Evolutionary conservation across 2,329 filamentous ascomycete genomes (phyloP), one percentile per base, ranked within the genome.

Genomic region (Pyricularia sp.): DNA sequence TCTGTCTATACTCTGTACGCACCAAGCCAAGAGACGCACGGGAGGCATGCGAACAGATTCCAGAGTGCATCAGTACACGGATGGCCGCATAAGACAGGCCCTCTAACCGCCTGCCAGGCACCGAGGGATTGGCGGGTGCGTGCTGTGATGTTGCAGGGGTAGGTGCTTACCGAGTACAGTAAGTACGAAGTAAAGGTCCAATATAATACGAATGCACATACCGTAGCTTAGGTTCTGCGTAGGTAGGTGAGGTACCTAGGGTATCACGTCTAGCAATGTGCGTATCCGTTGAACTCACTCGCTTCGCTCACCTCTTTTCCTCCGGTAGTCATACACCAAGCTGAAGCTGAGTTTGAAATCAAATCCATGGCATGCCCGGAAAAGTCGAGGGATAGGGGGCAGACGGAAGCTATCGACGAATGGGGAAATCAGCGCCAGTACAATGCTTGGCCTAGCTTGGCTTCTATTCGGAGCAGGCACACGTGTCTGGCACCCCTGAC

Each of bases 61-160:
- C 42, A 50, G 5, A 50, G 17, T 50, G 42, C 42, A n/a, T 50
- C 42, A n/a, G 33, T 50, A n/a, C 17, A 50, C 42, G 42, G 28
- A 33, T 33, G 64, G 64, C 30, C 64, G 64, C 64, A 65, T 36
- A 33, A 65, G 64, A 65, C 64, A 65, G 64, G 64, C 64, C 30
- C 28, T 33, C 64, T 65, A 65, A 65, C 64, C 64, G 64, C 64
- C 64, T 65, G 64, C 64, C 30, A 65, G 64, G 64, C 42, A 50
- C 42, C 42, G 17, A 50, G 42, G 5, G 42, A 50, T n/a, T 20
- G 42, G 42, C 17, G 42, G 20, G 42, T 50, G 42, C 42, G 42
- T 50, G 42, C 42, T 50, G 42, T 50, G 42, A 50, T 50, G 42
- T 50, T 50, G 42, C 42, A 50, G 42, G 42, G 42, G 42, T 50